Evolutionary conservation across 768 basidiomycete species (phyloP).

Genomic region (Harrya chromipes): DNA sequence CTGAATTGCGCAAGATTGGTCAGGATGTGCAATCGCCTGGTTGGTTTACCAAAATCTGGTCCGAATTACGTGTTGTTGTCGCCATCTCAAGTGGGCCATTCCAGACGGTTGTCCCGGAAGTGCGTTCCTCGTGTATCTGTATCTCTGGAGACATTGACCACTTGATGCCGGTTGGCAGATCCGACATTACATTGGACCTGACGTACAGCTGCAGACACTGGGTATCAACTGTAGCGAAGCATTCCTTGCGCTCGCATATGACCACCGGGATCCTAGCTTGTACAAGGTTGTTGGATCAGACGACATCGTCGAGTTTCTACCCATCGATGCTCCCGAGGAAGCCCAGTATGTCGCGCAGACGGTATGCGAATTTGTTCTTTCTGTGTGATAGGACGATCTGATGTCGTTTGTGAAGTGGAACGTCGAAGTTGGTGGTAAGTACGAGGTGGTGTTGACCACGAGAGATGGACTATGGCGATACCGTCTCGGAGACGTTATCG

Average conservation of each 20-base stretch:
- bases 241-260: conserved; percentile 21
- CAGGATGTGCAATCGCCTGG: conserved; percentile 3
- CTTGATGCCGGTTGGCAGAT: conserved; percentile 5
- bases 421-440: conserved; percentile 12
- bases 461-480: conserved; percentile 26
- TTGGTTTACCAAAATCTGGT: conserved; percentile 25
- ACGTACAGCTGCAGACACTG: conserved; percentile 19
- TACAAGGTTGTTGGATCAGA: conserved; percentile 25
- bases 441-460: conserved; percentile 23
- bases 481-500: conserved; percentile 19
- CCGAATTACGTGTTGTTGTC: conserved; percentile 7
- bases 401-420: conserved; percentile 17
- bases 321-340: conserved; percentile 20
- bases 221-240: conserved; percentile 24
- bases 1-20: conserved; percentile 12
- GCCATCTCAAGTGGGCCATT: conserved; percentile 25
- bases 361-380: neutral
- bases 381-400: neutral
- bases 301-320: conserved; percentile 23
- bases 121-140: neutral
- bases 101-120: conserved; percentile 22
- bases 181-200: conserved; percentile 14
- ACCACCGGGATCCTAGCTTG: conserved; percentile 19
- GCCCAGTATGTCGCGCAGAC: conserved; percentile 16
- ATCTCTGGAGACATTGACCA: neutral